A percentile compares a stretch with the other conserved stretches of the same genome.
Conservation (phyloP, 768 basidiomycete genomes). For the Tricholoma sp. region DNA sequence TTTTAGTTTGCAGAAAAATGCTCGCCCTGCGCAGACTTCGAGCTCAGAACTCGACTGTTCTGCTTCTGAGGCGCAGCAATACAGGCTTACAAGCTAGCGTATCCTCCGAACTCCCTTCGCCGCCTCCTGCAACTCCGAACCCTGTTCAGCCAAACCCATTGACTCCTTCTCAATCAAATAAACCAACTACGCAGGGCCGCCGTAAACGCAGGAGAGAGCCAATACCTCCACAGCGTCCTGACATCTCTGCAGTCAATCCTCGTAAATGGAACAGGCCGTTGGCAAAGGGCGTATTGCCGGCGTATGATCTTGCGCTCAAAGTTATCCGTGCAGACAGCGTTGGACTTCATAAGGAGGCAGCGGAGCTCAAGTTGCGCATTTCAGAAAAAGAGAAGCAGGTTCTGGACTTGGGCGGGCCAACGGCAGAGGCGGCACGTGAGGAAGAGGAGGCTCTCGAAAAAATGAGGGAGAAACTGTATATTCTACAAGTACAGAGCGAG, state of each 20-base stretch:
- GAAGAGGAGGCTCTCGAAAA: slow-evolving; percentile 35
- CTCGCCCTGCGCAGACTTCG: slow-evolving; percentile 24
- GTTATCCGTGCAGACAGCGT: slow-evolving; percentile 62
- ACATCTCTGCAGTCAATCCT: slow-evolving; percentile 46
- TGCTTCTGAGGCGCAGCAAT: slow-evolving; percentile 18
- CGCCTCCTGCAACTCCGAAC: slow-evolving; percentile 3
- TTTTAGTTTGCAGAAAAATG: slow-evolving; percentile 11
- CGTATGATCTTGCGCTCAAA: slow-evolving; percentile 81
- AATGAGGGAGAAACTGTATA: slow-evolving; percentile 44
- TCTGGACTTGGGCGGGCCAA: slow-evolving; percentile 21
- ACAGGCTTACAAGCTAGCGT: slow-evolving; percentile 14
- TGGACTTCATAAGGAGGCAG: slow-evolving; percentile 39
- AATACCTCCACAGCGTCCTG: slow-evolving; percentile 35
- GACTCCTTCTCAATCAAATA: slow-evolving; percentile 1
- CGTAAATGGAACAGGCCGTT: slow-evolving; percentile 65
- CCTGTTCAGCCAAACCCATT: slow-evolving; percentile 4
- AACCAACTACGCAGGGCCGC: slow-evolving; percentile 23
- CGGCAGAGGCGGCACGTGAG: slow-evolving; percentile 20
- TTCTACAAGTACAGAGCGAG: slow-evolving; percentile 75
- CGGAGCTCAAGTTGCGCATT: slow-evolving; percentile 28
- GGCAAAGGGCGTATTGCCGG: slow-evolving; percentile 57
- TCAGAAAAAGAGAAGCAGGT: slow-evolving; percentile 18
- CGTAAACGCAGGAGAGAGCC: slow-evolving; percentile 21
- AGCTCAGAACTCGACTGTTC: slow-evolving; percentile 11
- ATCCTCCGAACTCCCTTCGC: slow-evolving; percentile 4